Base-by-base conservation (phyloP, 2,329 filamentous ascomycete genomes). In the Cadophora sp. region DNA sequence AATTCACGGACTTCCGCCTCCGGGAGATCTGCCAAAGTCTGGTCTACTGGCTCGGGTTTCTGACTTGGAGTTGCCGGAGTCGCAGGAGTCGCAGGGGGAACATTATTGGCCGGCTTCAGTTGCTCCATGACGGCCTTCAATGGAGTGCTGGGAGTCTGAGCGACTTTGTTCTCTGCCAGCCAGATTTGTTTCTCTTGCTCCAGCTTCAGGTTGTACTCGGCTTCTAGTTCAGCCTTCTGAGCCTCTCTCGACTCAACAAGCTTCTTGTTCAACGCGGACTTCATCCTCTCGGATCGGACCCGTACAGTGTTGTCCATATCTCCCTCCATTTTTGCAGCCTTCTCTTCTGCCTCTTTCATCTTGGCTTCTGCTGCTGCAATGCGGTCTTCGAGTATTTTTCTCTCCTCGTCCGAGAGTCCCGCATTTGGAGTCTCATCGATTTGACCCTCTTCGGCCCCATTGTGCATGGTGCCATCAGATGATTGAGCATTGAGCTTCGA, bases 241-340 rank as follows among this genome's bases (percentile, higher is more conserved):
- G 81, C 77, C 48, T 82, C 80, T 68, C 80, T 83, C 13, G 83
- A 79, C 59, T 89, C 86, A 9, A 77, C 79, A 18, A 97, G 83
- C 76, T 91, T 93, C 75, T 87, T 89, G 73, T 89, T 90, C 59
- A 93, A 80, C 1, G 85, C 80, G 24, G 86, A 83, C 74, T 89
- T 91, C 89, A 93, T 91, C 76, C 86, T 86, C 51, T 92, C 87
- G 1, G 88, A 89, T 53, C 89, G 85, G 62, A 84, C 81, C 73
- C 91, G 91, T 67, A 92, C 83, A 13, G 85, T 88, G 43, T 79
- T 81, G 65, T 87, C 82, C 55, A 88, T 84, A 64, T 83, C 84
- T 36, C 87, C 85, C 74, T 94, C 91, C 18, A 91, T 81, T 58
- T 73, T 67, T 18, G 67, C 78, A 33, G 82, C 85, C 77, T 89